phyloP scores from a whole-genome alignment of 345 rosid species.

The Lenwebbia sp. region DNA sequence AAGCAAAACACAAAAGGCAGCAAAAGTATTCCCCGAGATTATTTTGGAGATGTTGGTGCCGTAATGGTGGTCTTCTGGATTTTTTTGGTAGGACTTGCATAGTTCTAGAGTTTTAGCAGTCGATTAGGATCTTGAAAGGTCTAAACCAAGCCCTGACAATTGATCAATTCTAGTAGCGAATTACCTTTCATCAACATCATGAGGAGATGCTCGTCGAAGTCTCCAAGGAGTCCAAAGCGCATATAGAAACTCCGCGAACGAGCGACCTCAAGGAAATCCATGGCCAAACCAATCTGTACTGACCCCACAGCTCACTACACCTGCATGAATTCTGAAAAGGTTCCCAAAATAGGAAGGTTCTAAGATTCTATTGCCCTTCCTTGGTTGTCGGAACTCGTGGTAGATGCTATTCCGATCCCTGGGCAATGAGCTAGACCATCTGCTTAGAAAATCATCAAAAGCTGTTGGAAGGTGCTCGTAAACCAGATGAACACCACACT shows the following conservation, averaged over 20 bases:
- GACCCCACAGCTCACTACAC: background rate
- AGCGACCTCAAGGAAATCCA: background rate
- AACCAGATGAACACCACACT: background rate
- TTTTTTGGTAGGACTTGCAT: background rate
- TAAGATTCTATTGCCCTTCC: background rate
- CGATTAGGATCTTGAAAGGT: background rate
- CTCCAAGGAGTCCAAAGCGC: background rate
- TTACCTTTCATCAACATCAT: background rate
- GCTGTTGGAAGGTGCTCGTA: background rate
- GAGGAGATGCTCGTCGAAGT: background rate
- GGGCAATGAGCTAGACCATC: background rate
- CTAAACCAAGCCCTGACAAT: background rate
- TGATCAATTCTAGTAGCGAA: background rate
- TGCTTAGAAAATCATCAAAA: background rate
- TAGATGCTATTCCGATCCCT: background rate
- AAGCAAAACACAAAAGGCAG: background rate
- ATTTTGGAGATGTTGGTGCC: background rate
- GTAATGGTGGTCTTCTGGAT: background rate
- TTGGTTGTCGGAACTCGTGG: background rate
- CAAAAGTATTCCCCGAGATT: background rate
- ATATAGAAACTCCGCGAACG: background rate
- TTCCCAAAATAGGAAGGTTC: rapidly evolving
- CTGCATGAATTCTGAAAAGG: background rate
- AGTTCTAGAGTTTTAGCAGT: background rate
- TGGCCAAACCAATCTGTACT: no score